A percentile compares a stretch with the other conserved stretches of the same genome.
phyloP scores from a whole-genome alignment of 2,329 filamentous ascomycete species.

The Colletotrichum echinochloae region DNA sequence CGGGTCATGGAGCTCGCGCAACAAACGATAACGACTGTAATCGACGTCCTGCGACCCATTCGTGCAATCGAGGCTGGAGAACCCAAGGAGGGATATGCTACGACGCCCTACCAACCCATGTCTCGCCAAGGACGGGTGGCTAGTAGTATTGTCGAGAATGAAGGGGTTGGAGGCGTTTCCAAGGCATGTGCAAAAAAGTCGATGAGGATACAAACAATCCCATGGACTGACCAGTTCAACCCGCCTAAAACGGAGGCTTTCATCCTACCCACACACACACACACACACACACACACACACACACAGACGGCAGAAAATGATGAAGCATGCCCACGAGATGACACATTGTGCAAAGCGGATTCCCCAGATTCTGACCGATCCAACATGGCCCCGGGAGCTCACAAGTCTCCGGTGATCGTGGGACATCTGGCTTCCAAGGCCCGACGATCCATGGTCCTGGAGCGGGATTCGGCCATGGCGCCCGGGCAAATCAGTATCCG shows the following conservation, averaged over 20 bases:
- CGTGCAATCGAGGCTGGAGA: not conserved
- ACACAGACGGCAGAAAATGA: not conserved
- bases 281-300: not conserved
- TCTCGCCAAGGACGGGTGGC: not conserved
- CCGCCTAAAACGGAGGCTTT: not conserved
- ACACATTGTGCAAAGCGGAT: not conserved
- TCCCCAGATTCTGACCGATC: slow-evolving; percentile 2
- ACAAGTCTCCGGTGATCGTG: slow-evolving; percentile 2
- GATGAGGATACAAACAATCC: not conserved
- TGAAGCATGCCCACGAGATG: not conserved
- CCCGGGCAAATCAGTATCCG: not conserved
- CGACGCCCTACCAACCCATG: not conserved
- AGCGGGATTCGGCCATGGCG: not conserved
- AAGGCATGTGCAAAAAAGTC: not conserved
- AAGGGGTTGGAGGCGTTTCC: not conserved
- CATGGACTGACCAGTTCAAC: not conserved
- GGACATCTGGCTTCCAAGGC: not conserved
- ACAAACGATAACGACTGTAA: not conserved
- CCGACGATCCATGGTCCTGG: slow-evolving; percentile 2
- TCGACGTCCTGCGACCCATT: no score
- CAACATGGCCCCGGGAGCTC: not conserved
- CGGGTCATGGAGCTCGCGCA: not conserved
- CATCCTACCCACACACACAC: not conserved
- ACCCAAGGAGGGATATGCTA: not conserved
- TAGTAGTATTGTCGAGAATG: not conserved